These are phyloP conservation scores for Phytophthora ohioensis DNA, from an alignment of 352 stramenopile genomes.

Conservation along the genomic window DNA sequence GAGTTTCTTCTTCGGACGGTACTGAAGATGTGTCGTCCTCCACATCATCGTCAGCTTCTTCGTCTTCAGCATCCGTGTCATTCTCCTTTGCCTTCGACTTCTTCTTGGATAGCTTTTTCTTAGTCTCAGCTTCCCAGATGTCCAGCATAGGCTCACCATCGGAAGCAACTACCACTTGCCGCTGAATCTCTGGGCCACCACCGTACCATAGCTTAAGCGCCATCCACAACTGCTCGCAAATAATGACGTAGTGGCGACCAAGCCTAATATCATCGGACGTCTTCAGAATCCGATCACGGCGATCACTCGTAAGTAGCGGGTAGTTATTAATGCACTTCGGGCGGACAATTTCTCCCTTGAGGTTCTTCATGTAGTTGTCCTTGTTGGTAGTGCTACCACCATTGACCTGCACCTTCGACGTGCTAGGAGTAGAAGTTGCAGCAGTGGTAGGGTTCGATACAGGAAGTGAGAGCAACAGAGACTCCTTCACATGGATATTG, in stretches of 20 bases:
- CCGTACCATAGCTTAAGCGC: constrained; percentile 93
- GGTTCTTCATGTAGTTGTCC: constrained; percentile 77
- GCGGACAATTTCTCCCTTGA: constrained; percentile 82
- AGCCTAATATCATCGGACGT: constrained; percentile 79
- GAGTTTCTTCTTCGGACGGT: constrained; percentile 65
- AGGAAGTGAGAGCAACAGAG: constrained; percentile 32
- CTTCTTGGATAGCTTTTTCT: constrained; percentile 62
- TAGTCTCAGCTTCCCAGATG: constrained; percentile 78
- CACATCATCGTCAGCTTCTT: constrained; percentile 46
- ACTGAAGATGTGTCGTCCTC: constrained; percentile 48
- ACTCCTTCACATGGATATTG: constrained; percentile 52
- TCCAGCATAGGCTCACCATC: constrained; percentile 74
- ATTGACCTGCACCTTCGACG: constrained; percentile 47
- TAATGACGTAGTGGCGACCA: constrained; percentile 87
- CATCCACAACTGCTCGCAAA: constrained; percentile 90
- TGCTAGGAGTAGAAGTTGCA: constrained; percentile 42
- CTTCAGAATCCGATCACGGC: constrained; percentile 75
- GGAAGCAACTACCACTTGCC: constrained; percentile 77
- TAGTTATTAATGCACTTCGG: constrained; percentile 90
- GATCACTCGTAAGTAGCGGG: constrained; percentile 71
- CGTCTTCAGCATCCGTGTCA: constrained; percentile 45
- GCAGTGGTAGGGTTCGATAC: constrained; percentile 21
- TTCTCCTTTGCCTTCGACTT: constrained; percentile 48
- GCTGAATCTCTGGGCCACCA: constrained; percentile 86
- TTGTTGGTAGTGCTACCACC: constrained; percentile 42